Evolutionary conservation across 2,329 filamentous ascomycete species (phyloP).

Genomic region (Ophiostoma piceae): DNA sequence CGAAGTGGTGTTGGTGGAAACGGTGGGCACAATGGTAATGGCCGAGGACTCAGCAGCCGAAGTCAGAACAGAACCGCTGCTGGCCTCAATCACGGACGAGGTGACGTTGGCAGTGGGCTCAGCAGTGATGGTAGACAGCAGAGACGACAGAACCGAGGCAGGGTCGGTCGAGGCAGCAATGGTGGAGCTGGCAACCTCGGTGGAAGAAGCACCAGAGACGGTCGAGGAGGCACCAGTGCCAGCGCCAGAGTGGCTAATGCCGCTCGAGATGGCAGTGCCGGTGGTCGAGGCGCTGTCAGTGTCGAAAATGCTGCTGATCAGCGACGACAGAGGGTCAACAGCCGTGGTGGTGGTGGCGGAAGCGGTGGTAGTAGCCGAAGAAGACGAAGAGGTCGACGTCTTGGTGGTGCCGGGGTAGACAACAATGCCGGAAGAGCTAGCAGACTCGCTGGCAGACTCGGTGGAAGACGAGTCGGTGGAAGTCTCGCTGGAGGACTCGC

Average conservation of each 20-base stretch:
- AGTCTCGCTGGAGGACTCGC: not conserved
- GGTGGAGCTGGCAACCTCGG: not conserved
- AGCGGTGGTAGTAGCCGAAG: not conserved
- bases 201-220: conserved; percentile 17
- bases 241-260: conserved; percentile 21
- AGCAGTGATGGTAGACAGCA: not conserved
- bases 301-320: conserved; percentile 15
- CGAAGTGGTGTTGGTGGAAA: conserved; percentile 2
- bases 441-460: not conserved
- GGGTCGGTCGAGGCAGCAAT: not conserved
- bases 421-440: conserved; percentile 11
- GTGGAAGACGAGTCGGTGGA: not conserved
- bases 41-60: conserved; percentile 3
- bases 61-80: not conserved
- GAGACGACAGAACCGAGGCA: conserved; percentile 4
- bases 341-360: not conserved
- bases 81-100: not conserved
- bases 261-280: conserved; percentile 16
- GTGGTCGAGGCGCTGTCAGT: conserved; percentile 12
- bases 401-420: conserved; percentile 8
- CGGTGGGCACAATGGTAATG: not conserved
- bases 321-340: not conserved
- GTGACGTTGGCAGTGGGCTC: conserved; percentile 6
- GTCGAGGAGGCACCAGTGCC: conserved; percentile 17
- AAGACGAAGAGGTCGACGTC: not conserved